Evolutionary conservation across 148 eudicot genomes (phyloP).

Genomic region (Arbutus unedo): DNA sequence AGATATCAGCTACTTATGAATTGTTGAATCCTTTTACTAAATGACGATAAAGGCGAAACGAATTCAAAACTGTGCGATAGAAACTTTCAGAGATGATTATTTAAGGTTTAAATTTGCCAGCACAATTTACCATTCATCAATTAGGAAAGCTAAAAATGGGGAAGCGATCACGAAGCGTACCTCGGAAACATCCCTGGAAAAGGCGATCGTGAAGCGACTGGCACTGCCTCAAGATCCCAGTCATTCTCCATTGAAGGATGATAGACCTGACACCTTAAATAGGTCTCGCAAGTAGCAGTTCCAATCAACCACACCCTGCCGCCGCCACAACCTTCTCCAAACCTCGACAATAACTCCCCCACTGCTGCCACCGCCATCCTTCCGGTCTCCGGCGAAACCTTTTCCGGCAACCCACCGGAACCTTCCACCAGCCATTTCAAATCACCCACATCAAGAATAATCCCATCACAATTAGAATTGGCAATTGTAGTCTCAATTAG

Average conservation of each 20-base stretch:
- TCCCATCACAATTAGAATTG: constrained; percentile 31
- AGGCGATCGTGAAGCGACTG: constrained; percentile 67
- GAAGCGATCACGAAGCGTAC: constrained; percentile 30
- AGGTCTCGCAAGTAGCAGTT: constrained; percentile 94
- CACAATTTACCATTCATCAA: not conserved
- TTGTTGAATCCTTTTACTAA: not conserved
- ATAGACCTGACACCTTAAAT: constrained; percentile 85
- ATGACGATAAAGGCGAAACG: not conserved
- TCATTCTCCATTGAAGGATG: constrained; percentile 79
- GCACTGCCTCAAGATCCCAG: constrained; percentile 92
- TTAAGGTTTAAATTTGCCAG: not conserved
- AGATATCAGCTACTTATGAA: not conserved
- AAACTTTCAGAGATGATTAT: not conserved
- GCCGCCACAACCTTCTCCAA: constrained; percentile 23
- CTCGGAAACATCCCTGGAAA: constrained; percentile 64
- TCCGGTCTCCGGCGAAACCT: constrained; percentile 33
- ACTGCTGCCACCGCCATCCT: constrained; percentile 41
- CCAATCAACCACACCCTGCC: constrained; percentile 72
- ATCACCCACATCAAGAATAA: constrained; percentile 71
- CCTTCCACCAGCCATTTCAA: constrained; percentile 52
- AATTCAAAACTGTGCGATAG: not conserved
- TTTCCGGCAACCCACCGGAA: constrained; percentile 15
- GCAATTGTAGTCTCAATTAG: constrained; percentile 43
- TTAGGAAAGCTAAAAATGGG: not conserved
- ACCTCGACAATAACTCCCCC: constrained; percentile 39